Percentiles rank a stretch among this genome's conserved stretches.
Conservation (phyloP, 2,329 filamentous ascomycete genomes). For the Cladosporium sp. region DNA sequence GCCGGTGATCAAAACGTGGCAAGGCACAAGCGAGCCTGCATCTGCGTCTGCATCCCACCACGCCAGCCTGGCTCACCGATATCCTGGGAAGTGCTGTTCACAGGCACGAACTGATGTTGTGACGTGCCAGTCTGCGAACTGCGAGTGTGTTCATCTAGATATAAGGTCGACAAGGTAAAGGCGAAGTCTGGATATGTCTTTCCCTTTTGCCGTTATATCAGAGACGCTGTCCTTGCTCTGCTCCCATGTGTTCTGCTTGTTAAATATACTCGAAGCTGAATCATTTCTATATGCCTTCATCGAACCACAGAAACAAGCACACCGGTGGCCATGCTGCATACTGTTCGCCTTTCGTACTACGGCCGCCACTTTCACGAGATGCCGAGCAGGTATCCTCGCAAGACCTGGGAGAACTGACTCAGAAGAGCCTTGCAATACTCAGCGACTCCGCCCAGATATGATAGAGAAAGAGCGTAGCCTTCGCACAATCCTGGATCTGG, state of each 20-base stretch:
- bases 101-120: neutral
- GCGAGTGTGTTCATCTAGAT: neutral
- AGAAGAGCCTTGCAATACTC: neutral
- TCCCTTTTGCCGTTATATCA: neutral
- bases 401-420: neutral
- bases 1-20: conserved; percentile 1
- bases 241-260: neutral
- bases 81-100: neutral
- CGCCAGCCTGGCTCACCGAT: neutral
- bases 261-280: neutral
- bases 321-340: neutral
- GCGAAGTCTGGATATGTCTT: neutral
- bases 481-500: neutral
- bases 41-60: neutral
- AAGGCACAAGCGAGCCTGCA: neutral
- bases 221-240: neutral
- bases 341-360: neutral
- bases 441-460: neutral
- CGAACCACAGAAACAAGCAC: neutral
- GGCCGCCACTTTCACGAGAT: neutral
- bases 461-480: neutral
- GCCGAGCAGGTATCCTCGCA: neutral
- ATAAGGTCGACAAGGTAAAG: neutral
- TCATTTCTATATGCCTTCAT: neutral
- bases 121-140: neutral